Evolutionary conservation across 345 rosid species (phyloP), one percentile per base, ranked within the genome.

Genomic region (Salix udensis): DNA sequence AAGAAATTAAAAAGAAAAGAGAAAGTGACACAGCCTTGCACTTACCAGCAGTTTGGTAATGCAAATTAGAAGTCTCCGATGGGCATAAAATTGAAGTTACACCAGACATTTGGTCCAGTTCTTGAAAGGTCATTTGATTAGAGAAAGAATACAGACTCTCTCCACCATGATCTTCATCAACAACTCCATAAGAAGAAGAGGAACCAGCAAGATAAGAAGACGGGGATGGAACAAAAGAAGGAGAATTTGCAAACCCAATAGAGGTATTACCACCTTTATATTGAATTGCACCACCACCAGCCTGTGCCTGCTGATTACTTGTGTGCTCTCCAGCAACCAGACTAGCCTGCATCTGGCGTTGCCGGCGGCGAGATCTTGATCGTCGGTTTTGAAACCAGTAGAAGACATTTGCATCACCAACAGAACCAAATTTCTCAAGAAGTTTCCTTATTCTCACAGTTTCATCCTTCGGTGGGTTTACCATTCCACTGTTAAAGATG

Each of bases 331-430:
- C 87, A 28, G 71, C 90, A 1, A 85, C 87, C 31, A 90, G 91
- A 52, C 80, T 86, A 2, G 94, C 99, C 79, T 90, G 96, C 79
- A 96, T 79, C 89, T 93, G 96, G 24, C 99, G 87, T 82, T 92
- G 98, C 39, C 98, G 92, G 82, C 98, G 88, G 70, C 99, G 99
- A 71, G 98, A 91, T 84, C 99, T 89, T 34, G 99, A 93, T 28
- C 99, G 86, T 62, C 99, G 72, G 84, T 96, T 96, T 84, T 96
- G 99, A 87, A 96, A 96, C 99, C 99, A 96, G 85, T 96, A 96
- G 87, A 96, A 96, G 86, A 96, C 99, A 84, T 96, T 96, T 60
- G 99, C 97, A 58, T 96, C 99, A 3, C 96, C 98, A 65, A 96
- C 98, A 4, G 92, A 71, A 7, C 99, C 99, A 65, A 91, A 96